Conservation (phyloP, 306 rosid species). For the Ceratonia siliqua region DNA sequence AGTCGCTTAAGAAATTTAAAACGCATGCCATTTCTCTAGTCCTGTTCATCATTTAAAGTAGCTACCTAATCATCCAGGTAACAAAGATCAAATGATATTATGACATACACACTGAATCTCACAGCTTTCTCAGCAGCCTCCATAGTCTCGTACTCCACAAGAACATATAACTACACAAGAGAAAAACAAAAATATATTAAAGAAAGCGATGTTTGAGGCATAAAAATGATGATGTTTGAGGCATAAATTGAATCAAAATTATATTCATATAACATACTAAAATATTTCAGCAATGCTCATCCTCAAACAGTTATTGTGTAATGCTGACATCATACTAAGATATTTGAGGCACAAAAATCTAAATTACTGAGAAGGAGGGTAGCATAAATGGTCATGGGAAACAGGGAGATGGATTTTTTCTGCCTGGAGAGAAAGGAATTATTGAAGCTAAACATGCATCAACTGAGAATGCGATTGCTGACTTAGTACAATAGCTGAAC, state of each 20-base stretch:
- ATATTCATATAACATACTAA: no score
- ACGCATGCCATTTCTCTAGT: slow-evolving; percentile 96
- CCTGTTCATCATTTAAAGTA: slow-evolving; percentile 70
- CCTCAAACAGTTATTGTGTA: no score
- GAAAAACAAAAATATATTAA: not conserved
- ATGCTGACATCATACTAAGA: no score
- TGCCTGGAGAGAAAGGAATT: no score
- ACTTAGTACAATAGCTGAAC: not conserved
- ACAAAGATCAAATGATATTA: slow-evolving; percentile 18
- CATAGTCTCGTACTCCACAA: slow-evolving; percentile 83
- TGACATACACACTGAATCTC: slow-evolving; percentile 42
- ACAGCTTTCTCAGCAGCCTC: slow-evolving; percentile 97
- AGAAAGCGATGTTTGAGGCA: no score
- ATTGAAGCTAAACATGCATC: no score
- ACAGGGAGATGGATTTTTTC: not conserved
- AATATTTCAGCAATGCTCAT: no score
- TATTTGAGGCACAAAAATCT: no score
- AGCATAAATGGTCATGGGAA: not conserved
- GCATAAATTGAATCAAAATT: no score
- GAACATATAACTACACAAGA: slow-evolving; percentile 69
- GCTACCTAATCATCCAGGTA: slow-evolving; percentile 55
- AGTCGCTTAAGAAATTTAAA: slow-evolving; percentile 76
- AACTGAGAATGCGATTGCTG: not conserved
- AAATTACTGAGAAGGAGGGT: no score
- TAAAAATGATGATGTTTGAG: no score